Evolutionary conservation across 2,329 filamentous ascomycete species (phyloP).

Genomic region (Dendrostoma leiphaemia): DNA sequence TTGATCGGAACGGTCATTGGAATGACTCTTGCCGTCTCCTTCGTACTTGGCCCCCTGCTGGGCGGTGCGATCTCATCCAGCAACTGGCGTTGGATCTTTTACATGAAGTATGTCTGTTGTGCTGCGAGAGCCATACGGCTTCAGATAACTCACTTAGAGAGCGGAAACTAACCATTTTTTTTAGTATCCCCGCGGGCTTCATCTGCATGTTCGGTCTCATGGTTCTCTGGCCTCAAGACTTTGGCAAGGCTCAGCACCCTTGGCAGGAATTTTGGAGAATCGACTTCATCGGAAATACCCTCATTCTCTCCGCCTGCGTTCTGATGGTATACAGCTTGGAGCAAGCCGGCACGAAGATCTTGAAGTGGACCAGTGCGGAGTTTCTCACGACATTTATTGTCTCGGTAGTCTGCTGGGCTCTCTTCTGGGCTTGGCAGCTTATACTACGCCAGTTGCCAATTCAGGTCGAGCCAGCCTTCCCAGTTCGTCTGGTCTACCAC

Average conservation of each 20-base stretch:
- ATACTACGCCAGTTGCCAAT: slow-evolving; percentile 37
- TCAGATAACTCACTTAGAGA: neutral
- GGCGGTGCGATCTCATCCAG: slow-evolving; percentile 55
- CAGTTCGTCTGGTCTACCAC: slow-evolving; percentile 43
- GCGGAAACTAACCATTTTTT: slow-evolving; percentile 8
- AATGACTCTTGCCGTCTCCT: slow-evolving; percentile 54
- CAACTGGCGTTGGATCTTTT: slow-evolving; percentile 60
- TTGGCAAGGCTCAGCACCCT: slow-evolving; percentile 34
- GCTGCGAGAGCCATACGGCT: neutral
- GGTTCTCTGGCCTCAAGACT: slow-evolving; percentile 41
- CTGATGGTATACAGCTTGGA: slow-evolving; percentile 56
- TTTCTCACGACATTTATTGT: slow-evolving; percentile 49
- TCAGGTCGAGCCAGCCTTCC: slow-evolving; percentile 54
- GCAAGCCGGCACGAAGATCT: slow-evolving; percentile 52
- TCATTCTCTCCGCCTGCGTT: slow-evolving; percentile 50
- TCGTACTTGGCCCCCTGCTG: slow-evolving; percentile 57
- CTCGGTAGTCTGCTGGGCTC: slow-evolving; percentile 44
- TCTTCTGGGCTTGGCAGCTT: slow-evolving; percentile 52
- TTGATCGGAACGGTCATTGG: slow-evolving; percentile 55
- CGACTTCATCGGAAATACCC: slow-evolving; percentile 50
- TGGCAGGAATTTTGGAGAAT: slow-evolving; percentile 44
- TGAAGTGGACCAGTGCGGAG: slow-evolving; percentile 49
- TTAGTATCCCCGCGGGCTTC: slow-evolving; percentile 15
- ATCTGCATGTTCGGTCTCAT: slow-evolving; percentile 38
- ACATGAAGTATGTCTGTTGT: slow-evolving; percentile 51